These are phyloP conservation scores for Peronosclerospora sorghi DNA, from an alignment of 352 stramenopile species.

Conservation along the genomic window DNA sequence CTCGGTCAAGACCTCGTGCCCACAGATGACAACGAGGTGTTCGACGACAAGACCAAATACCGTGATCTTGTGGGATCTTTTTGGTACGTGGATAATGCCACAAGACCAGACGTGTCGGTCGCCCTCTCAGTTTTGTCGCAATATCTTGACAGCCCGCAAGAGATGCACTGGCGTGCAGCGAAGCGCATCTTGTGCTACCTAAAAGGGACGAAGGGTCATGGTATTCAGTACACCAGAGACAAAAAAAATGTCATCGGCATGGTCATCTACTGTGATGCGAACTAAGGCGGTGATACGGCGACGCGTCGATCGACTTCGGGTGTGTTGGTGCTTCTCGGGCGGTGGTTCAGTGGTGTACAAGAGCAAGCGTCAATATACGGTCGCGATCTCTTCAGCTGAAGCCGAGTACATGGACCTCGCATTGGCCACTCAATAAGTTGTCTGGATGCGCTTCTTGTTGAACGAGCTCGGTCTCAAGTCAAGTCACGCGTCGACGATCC, in stretches of 20 bases:
- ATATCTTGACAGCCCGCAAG: slow-evolving; percentile 4
- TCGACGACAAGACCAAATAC: not conserved
- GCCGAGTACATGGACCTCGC: slow-evolving; percentile 5
- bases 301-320: slow-evolving; percentile 2
- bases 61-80: slow-evolving; percentile 8
- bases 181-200: slow-evolving; percentile 4
- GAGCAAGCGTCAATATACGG: not conserved
- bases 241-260: not conserved
- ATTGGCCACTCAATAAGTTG: slow-evolving; percentile 1
- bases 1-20: not conserved
- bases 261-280: slow-evolving; percentile 1
- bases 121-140: slow-evolving; percentile 1
- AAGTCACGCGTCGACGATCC: too few relatives aligned
- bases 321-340: not conserved
- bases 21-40: not conserved
- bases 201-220: slow-evolving; percentile 1
- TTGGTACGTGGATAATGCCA: slow-evolving; percentile 15
- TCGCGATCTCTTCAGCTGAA: slow-evolving; percentile 2
- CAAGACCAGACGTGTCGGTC: slow-evolving; percentile 7
- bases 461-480: slow-evolving; percentile 3
- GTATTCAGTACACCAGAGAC: not conserved
- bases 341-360: slow-evolving; percentile 3
- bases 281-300: not conserved
- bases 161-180: slow-evolving; percentile 11
- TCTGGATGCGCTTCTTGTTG: slow-evolving; percentile 1